A percentile compares a stretch with the other conserved stretches of the same genome.
Evolutionary conservation across 768 basidiomycete genomes (phyloP).

Genomic region (Boletellus sp.): DNA sequence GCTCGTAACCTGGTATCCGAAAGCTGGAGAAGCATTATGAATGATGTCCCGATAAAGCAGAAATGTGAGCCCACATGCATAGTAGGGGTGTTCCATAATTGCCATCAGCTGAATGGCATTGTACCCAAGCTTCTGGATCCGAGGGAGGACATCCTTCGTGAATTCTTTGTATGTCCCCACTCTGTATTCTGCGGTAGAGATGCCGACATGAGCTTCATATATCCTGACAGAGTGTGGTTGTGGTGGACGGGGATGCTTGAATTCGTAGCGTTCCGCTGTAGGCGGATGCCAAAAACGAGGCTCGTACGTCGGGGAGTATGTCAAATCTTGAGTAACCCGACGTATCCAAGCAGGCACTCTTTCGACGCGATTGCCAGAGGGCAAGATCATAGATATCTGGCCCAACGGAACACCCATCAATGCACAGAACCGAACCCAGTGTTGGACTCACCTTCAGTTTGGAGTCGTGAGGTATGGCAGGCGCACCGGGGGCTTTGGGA

Average conservation of each 20-base stretch:
- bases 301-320: conserved; percentile 88
- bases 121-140: conserved; percentile 91
- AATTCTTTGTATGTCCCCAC: conserved; percentile 98
- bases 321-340: conserved; percentile 92
- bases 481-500: conserved; percentile 59
- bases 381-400: conserved; percentile 90
- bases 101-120: conserved; percentile 99
- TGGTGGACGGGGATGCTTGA: conserved; percentile 73
- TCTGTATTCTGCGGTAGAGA: conserved; percentile 81
- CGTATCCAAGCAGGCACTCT: conserved; percentile 91
- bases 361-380: conserved; percentile 77
- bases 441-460: conserved; percentile 75
- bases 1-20: conserved; percentile 96
- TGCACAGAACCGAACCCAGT: neutral
- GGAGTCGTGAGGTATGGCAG: conserved; percentile 89
- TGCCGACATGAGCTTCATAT: conserved; percentile 98
- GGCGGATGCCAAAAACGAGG: conserved; percentile 99
- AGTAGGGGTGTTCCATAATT: conserved; percentile 96
- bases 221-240: conserved; percentile 70
- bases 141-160: conserved; percentile 73
- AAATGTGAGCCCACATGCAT: conserved; percentile 68
- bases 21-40: conserved; percentile 50
- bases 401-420: neutral
- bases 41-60: neutral
- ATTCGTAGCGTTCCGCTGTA: conserved; percentile 61